Evolutionary conservation across 805 yeast species (phyloP).

Genomic region (Metschnikowia aberdeeniae): DNA sequence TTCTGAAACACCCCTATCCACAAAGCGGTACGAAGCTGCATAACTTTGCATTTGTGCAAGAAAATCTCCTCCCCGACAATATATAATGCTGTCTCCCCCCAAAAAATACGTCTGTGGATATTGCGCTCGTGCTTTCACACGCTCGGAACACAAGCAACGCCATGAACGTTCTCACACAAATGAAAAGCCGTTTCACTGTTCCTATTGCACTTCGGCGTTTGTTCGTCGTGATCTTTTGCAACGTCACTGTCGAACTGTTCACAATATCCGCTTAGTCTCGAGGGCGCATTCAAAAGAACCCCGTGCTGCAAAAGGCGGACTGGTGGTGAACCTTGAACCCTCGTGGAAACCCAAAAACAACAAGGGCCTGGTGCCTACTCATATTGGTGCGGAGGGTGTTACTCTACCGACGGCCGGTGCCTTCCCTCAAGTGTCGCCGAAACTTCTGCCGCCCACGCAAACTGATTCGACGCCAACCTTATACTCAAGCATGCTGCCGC

Average conservation of each 20-base stretch:
- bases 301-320: neutral
- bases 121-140: slow-evolving; percentile 76
- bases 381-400: neutral
- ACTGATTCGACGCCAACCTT: neutral
- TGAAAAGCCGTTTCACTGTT: slow-evolving; percentile 75
- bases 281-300: slow-evolving; percentile 3
- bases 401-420: neutral
- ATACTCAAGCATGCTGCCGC: neutral
- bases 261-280: slow-evolving; percentile 31
- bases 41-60: no score
- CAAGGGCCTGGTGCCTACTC: neutral
- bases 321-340: slow-evolving; percentile 1
- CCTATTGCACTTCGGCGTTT: slow-evolving; percentile 64
- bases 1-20: neutral
- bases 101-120: slow-evolving; percentile 72
- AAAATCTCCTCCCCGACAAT: neutral
- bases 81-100: slow-evolving; percentile 30
- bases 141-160: slow-evolving; percentile 73
- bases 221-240: slow-evolving; percentile 75
- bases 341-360: neutral
- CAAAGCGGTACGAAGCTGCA: neutral
- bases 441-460: neutral
- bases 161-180: slow-evolving; percentile 80
- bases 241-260: slow-evolving; percentile 77
- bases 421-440: neutral